phyloP scores from a whole-genome alignment of 2,329 filamentous ascomycete species.

The Pestalotiopsis sp. region DNA sequence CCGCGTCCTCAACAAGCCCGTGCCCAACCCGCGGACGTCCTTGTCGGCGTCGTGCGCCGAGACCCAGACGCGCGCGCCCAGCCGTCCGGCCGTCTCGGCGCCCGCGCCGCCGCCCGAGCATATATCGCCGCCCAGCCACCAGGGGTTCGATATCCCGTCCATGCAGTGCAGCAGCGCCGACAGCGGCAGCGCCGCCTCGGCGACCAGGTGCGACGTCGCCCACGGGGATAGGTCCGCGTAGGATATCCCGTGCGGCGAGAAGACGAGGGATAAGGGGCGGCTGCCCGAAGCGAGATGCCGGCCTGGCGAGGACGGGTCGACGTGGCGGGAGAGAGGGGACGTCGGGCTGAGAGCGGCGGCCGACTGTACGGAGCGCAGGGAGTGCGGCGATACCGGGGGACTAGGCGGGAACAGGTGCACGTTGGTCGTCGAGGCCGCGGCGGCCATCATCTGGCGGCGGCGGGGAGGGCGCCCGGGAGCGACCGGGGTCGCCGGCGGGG shows the following conservation, averaged over 20 bases:
- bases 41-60: slow-evolving; percentile 64
- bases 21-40: slow-evolving; percentile 52
- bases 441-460: neutral
- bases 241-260: slow-evolving; percentile 64
- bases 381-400: slow-evolving; percentile 37
- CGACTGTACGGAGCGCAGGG: slow-evolving; percentile 37
- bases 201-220: slow-evolving; percentile 56
- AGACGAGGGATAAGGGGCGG: slow-evolving; percentile 60
- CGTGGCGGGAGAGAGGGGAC: slow-evolving; percentile 16
- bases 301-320: neutral
- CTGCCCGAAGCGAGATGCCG: neutral
- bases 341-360: slow-evolving; percentile 33
- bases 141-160: slow-evolving; percentile 59
- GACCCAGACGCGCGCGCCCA: slow-evolving; percentile 61
- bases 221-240: slow-evolving; percentile 57
- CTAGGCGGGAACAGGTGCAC: slow-evolving; percentile 32
- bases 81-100: slow-evolving; percentile 52
- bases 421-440: slow-evolving; percentile 17
- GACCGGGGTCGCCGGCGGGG: slow-evolving; percentile 33
- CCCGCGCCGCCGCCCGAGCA: slow-evolving; percentile 59
- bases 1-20: slow-evolving; percentile 49
- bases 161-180: slow-evolving; percentile 67
- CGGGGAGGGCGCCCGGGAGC: slow-evolving; percentile 17
- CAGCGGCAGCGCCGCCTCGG: slow-evolving; percentile 59
- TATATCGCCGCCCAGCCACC: slow-evolving; percentile 63